Base-by-base conservation (phyloP, 257 asterid genomes). In the Petrea volubilis region DNA sequence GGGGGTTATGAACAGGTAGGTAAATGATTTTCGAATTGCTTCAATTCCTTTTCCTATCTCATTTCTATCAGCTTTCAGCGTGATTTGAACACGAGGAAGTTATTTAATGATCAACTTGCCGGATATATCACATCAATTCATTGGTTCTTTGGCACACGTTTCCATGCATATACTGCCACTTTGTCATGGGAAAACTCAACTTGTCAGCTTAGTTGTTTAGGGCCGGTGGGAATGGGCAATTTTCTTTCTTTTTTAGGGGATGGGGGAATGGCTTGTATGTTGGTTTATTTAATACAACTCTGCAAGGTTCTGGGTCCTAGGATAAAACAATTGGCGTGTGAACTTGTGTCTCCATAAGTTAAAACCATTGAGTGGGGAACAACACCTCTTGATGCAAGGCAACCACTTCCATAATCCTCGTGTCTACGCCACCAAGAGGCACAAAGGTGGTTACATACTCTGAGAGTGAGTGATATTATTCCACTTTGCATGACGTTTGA, bases 1-100 rank as follows among this genome's bases (percentile, higher is more conserved):
- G 97, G 98, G 77, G 98, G 98, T 79, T 90, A 92, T 63, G 98
- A 92, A 80, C 96, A 85, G 96, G 98, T 88, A 64, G 18, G 67
- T 60, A 24, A 28, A 36, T n/a, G 5, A 28, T 52, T 70, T 61
- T 11, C 66, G 20, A 38, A 64, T 77, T 65, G 51, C 74, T 53
- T n/a, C 57, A 55, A 23, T 50, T 61, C 66, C 33, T 41, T 64
- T 58, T 51, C 34, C 46, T 21, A 51, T 66, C 44, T 49, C n/a
- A 7, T 38, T 61, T 67, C 33, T 34, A 68, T 64, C 29, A 67
- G 21, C 29, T 71, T 60, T 34, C 23, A 7, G 13, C 4, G 12
- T 36, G 46, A 56, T 2, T 53, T 9, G 58, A 13, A 60, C 50
- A 12, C 4, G 34, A 12, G 55, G 15, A 55, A 68, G 57, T 72